Evolutionary conservation across 441 rosid species (phyloP).

Genomic region (Gossypium lobatum): DNA sequence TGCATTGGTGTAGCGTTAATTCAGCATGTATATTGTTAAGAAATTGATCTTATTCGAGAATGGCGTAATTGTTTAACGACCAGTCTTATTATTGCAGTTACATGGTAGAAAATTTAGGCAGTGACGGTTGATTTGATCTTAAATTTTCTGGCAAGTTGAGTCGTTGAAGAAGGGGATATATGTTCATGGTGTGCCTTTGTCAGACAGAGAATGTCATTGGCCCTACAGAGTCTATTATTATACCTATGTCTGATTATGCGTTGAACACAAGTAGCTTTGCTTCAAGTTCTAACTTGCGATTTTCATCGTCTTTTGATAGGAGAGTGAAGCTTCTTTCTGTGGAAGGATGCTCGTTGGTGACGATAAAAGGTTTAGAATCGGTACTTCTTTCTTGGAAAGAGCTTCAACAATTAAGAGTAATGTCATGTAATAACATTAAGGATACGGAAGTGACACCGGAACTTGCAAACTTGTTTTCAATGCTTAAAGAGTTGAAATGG

Average conservation of each 20-base stretch:
- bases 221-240: neutral
- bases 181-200: neutral
- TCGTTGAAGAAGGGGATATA: neutral
- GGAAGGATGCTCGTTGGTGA: constrained; percentile 72
- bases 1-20: neutral
- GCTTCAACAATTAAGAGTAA: constrained; percentile 51
- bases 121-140: neutral
- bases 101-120: neutral
- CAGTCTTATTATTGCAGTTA: neutral
- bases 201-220: neutral
- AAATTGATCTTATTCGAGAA: neutral
- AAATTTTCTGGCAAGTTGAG: neutral
- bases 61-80: neutral
- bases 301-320: constrained; percentile 35
- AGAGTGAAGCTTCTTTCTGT: constrained; percentile 50
- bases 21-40: neutral
- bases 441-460: constrained; percentile 57
- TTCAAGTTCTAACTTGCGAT: neutral
- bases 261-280: neutral
- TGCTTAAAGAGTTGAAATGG: constrained; percentile 78
- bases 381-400: constrained; percentile 54
- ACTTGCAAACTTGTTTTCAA: constrained; percentile 55
- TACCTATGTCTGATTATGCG: neutral
- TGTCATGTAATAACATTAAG: constrained; percentile 62
- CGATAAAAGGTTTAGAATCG: constrained; percentile 57